These are phyloP conservation scores for Acer campestre DNA, from an alignment of 345 rosid genomes.

Conservation along the genomic window DNA sequence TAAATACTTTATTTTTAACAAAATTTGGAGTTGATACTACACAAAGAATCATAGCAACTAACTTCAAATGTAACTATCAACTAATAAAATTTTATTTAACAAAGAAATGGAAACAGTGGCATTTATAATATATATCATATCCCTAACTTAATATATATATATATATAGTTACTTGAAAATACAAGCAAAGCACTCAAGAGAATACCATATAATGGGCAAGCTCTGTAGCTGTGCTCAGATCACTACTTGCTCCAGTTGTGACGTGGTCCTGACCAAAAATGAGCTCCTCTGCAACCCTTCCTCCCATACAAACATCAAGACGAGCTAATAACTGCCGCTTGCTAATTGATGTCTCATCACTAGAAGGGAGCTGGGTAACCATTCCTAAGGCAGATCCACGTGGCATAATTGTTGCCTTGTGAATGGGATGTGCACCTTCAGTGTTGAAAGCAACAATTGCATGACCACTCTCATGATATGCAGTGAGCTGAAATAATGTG, in stretches of 20 bases:
- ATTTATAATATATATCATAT: not conserved
- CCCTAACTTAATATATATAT: not conserved
- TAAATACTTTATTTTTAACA: not conserved
- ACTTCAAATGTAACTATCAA: not conserved
- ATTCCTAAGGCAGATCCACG: slow-evolving; percentile 99
- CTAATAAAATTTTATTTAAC: not conserved
- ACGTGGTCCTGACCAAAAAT: slow-evolving; percentile 85
- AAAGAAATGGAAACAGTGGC: slow-evolving; percentile 1
- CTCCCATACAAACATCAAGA: slow-evolving; percentile 99
- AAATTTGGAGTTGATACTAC: not conserved
- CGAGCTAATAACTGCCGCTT: slow-evolving; percentile 94
- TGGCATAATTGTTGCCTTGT: slow-evolving; percentile 98
- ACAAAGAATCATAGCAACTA: not conserved
- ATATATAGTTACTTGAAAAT: not conserved
- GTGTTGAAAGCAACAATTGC: slow-evolving; percentile 94
- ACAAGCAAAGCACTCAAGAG: not conserved
- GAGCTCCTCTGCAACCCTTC: slow-evolving; percentile 99
- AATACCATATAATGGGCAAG: slow-evolving; percentile 95
- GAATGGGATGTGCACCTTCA: slow-evolving; percentile 92
- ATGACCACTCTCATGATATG: slow-evolving; percentile 99
- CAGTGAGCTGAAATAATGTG: slow-evolving; percentile 69
- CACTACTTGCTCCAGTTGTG: slow-evolving; percentile 98
- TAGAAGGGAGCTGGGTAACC: slow-evolving; percentile 98
- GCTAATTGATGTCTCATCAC: slow-evolving; percentile 94
- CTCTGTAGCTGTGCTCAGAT: slow-evolving; percentile 89